These are phyloP conservation scores for Penicillium macrosclerotiorum DNA, from an alignment of 495 filamentous ascomycete genomes.

Conservation along the genomic window DNA sequence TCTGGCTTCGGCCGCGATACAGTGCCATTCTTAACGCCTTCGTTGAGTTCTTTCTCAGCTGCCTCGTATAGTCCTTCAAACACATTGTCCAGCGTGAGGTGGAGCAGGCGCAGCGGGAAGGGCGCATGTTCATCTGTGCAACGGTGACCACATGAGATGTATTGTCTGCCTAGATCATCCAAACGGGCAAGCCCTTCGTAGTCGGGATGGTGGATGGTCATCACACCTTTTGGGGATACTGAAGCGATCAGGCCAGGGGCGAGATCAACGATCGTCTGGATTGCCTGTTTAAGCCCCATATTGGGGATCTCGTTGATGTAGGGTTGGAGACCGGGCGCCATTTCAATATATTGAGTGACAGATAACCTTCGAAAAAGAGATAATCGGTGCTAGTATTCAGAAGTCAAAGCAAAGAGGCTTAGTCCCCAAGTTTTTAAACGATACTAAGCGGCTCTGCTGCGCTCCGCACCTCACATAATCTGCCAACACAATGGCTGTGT, in stretches of 20 bases:
- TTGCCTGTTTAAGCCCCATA: neutral
- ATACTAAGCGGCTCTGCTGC: too few relatives aligned
- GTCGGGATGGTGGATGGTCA: conserved; percentile 8
- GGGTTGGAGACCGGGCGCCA: conserved; percentile 6
- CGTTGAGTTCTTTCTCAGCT: neutral
- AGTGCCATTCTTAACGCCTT: neutral
- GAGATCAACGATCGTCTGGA: conserved; percentile 6
- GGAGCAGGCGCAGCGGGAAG: conserved; percentile 6
- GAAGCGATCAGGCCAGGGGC: conserved; percentile 1
- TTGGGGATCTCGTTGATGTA: conserved; percentile 5
- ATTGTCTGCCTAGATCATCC: conserved; percentile 5
- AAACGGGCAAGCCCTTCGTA: conserved; percentile 8
- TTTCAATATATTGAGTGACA: conserved; percentile 1
- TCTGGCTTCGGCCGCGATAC: neutral
- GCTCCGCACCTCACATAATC: too few relatives aligned
- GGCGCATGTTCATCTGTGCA: conserved; percentile 9
- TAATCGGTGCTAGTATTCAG: too few relatives aligned
- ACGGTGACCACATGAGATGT: neutral
- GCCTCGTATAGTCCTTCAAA: conserved; percentile 4
- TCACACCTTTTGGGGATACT: neutral
- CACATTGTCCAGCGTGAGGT: conserved; percentile 1
- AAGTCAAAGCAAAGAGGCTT: too few relatives aligned
- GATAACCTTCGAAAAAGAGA: too few relatives aligned
- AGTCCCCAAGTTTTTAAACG: too few relatives aligned
- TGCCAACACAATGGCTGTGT: too few relatives aligned